Conservation (phyloP, 768 basidiomycete species). For the Paxillus ammoniavirescens region DNA sequence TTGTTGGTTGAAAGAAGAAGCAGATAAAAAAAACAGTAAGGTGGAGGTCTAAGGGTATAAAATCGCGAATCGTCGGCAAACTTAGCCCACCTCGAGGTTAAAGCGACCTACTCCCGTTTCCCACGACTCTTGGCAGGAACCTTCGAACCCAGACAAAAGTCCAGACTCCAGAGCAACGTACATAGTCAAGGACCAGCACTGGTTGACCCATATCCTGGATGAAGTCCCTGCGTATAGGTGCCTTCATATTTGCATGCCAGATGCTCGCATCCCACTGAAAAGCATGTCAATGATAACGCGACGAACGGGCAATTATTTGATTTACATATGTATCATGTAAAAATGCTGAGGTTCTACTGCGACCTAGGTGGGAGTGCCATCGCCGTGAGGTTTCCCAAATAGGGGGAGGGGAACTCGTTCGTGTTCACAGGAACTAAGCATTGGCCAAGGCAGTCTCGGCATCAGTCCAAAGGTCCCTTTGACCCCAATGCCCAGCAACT, state of each 20-base stretch:
- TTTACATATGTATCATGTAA: neutral
- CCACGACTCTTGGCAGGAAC: conserved; percentile 13
- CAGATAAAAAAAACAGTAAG: conserved; percentile 7
- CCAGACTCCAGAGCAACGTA: too few relatives aligned
- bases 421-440: conserved; percentile 5
- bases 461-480: conserved; percentile 79
- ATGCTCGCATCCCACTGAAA: neutral
- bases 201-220: too few relatives aligned
- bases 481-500: conserved; percentile 70
- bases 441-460: conserved; percentile 51
- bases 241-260: too few relatives aligned
- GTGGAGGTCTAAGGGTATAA: neutral
- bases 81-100: neutral
- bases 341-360: neutral
- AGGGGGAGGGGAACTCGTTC: neutral
- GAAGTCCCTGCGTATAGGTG: too few relatives aligned
- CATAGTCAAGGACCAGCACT: too few relatives aligned
- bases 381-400: neutral
- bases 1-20: conserved; percentile 14
- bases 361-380: too few relatives aligned
- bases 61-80: conserved; percentile 8
- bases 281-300: neutral
- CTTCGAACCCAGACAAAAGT: too few relatives aligned
- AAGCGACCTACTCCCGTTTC: conserved; percentile 17
- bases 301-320: neutral